These are phyloP conservation scores for Trichoderma cornu-damae DNA, from an alignment of 2,329 filamentous ascomycete genomes.

Conservation along the genomic window DNA sequence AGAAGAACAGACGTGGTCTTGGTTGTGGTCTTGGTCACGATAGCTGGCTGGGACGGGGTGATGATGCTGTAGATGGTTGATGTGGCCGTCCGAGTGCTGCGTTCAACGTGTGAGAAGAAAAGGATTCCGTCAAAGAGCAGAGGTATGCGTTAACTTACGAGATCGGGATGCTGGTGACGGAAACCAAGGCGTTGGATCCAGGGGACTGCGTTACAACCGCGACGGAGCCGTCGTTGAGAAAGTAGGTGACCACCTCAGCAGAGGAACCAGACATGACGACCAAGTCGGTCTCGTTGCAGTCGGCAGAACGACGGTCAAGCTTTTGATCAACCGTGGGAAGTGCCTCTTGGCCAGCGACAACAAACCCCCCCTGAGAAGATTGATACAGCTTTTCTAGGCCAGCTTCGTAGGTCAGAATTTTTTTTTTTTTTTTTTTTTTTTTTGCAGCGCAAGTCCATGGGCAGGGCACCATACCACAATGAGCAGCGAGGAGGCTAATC, in stretches of 20 bases:
- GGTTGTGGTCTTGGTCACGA: constrained; percentile 23
- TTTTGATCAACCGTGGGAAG: constrained; percentile 23
- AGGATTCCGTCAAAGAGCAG: neutral
- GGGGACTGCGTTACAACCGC: constrained; percentile 3
- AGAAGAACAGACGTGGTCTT: constrained; percentile 20
- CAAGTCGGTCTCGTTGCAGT: constrained; percentile 21
- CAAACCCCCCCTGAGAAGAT: neutral
- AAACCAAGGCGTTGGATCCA: neutral
- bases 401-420: neutral
- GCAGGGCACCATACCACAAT: constrained; percentile 24
- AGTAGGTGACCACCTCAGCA: constrained; percentile 18
- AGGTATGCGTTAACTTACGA: constrained; percentile 29
- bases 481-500: constrained; percentile 28
- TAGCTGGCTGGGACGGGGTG: constrained; percentile 18
- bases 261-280: constrained; percentile 5
- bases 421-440: too few relatives aligned
- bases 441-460: neutral
- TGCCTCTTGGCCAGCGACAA: neutral
- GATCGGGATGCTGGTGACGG: constrained; percentile 30
- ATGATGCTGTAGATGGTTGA: constrained; percentile 33
- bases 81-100: constrained; percentile 32
- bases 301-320: constrained; percentile 22
- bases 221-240: constrained; percentile 16
- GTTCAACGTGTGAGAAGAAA: neutral
- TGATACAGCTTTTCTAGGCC: constrained; percentile 6